Evolutionary conservation across 257 asterid genomes (phyloP).

Genomic region (Solanum clarkiae): DNA sequence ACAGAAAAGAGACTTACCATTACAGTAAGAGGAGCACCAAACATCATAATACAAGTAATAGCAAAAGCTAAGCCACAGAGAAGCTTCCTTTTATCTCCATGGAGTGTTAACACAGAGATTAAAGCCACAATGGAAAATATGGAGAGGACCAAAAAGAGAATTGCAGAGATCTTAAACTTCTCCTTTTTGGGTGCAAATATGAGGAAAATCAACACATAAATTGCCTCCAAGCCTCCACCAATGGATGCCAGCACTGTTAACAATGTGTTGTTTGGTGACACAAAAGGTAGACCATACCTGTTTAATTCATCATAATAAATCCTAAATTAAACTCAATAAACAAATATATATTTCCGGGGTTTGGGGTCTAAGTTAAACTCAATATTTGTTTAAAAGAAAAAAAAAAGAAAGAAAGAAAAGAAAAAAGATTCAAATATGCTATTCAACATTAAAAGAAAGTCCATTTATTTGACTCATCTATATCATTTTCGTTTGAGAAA

Average conservation of each 20-base stretch:
- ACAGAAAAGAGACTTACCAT: slow-evolving; percentile 29
- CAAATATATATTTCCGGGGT: too few relatives aligned
- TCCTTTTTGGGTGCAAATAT: slow-evolving; percentile 52
- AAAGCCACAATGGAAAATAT: slow-evolving; percentile 40
- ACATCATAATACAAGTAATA: slow-evolving; percentile 59
- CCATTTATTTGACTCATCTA: too few relatives aligned
- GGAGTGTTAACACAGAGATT: slow-evolving; percentile 36
- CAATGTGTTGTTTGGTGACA: slow-evolving; percentile 43
- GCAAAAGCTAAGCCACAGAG: slow-evolving; percentile 57
- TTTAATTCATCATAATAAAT: not conserved
- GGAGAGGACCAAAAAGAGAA: slow-evolving; percentile 23
- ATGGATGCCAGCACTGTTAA: slow-evolving; percentile 44
- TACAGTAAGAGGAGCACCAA: slow-evolving; percentile 64
- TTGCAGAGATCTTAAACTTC: slow-evolving; percentile 40
- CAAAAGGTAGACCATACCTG: slow-evolving; percentile 74
- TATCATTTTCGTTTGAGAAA: too few relatives aligned
- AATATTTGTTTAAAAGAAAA: not conserved
- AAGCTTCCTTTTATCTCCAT: slow-evolving; percentile 20
- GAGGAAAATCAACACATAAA: slow-evolving; percentile 47
- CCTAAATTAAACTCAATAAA: not conserved
- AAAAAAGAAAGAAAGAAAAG: not conserved
- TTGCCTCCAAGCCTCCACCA: slow-evolving; percentile 44
- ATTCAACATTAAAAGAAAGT: too few relatives aligned
- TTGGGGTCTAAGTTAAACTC: not conserved
- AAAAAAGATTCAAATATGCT: too few relatives aligned